Base-by-base conservation (phyloP, 352 stramenopile species). In the Phytophthora capsici region DNA sequence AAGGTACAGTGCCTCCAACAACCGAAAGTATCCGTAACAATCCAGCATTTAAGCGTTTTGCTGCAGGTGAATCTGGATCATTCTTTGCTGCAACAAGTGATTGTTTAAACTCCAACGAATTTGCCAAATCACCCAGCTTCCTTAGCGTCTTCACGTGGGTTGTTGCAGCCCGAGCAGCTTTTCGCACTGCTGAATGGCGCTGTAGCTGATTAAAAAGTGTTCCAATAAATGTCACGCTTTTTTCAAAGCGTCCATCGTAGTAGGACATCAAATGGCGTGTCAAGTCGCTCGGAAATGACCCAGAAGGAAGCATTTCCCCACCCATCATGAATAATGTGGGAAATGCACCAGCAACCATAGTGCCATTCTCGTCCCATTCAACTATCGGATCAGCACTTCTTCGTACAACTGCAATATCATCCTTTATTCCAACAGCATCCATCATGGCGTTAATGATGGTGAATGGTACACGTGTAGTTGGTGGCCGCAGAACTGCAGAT, bases 171-270 rank as follows among this genome's bases (percentile, higher is more conserved):
- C 30, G 10, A 32, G 48, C 32, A 4, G 50, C 36, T 13, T 47
- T 48, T 13, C 7, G n/a, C 4, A 57, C 36, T 3, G 36, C 36
- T 3, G 6, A 16, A 38, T 57, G 34, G 1, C 36, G 9, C 2
- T 57, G 36, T 14, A 36, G 2, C 9, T 48, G 23, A 17, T 57
- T 47, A 10, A 57, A 57, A 25, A 54, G 7, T 6, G 28, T 54
- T 30, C 17, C 47, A 1, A 54, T 12, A 2, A 54, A 43, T 10
- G 12, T 32, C 6, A 54, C 5, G 12, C 19, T 13, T 1, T 12
- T 17, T 20, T 43, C 47, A 30, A 54, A 54, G 13, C 47, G 16
- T 9, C 47, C 47, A 54, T 43, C 47, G 12, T 30, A 54, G 4
- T 32, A 54, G 2, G 8, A 17, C 30, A 53, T 41, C 3, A 25